Percentiles rank a stretch among this genome's conserved stretches.
These are phyloP conservation scores for Aspergillus tamarii DNA, from an alignment of 2,329 filamentous ascomycete species.

Conservation along the genomic window DNA sequence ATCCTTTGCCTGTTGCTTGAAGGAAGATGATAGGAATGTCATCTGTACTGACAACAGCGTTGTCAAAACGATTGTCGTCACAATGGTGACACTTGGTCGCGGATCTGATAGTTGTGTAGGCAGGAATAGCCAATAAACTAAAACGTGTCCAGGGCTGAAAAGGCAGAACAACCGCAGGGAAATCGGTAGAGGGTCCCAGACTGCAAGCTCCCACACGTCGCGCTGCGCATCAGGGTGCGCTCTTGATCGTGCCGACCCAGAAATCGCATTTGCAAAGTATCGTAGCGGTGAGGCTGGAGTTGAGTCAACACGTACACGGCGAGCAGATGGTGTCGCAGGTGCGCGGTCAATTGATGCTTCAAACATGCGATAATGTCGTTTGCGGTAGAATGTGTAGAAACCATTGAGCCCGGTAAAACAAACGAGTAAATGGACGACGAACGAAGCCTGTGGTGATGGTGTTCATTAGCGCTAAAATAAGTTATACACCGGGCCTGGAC, in stretches of 20 bases:
- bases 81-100: conserved; percentile 80
- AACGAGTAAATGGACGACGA: conserved; percentile 71
- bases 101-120: conserved; percentile 76
- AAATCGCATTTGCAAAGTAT: conserved; percentile 70
- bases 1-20: conserved; percentile 84
- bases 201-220: conserved; percentile 91
- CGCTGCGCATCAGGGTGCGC: conserved; percentile 74
- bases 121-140: conserved; percentile 86
- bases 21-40: conserved; percentile 71
- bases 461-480: conserved; percentile 8
- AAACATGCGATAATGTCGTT: conserved; percentile 87
- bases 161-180: conserved; percentile 81
- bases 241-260: conserved; percentile 75
- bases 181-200: conserved; percentile 92
- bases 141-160: conserved; percentile 91
- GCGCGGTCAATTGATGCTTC: conserved; percentile 78
- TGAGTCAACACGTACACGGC: conserved; percentile 84
- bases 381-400: conserved; percentile 78
- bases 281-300: conserved; percentile 81
- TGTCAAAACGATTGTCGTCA: conserved; percentile 79
- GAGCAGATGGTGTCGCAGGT: conserved; percentile 81
- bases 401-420: conserved; percentile 74
- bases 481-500: neutral
- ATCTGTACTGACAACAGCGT: conserved; percentile 76
- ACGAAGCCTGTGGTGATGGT: conserved; percentile 58